Evolutionary conservation across 306 rosid species (phyloP).

Genomic region (Glycine soja): DNA sequence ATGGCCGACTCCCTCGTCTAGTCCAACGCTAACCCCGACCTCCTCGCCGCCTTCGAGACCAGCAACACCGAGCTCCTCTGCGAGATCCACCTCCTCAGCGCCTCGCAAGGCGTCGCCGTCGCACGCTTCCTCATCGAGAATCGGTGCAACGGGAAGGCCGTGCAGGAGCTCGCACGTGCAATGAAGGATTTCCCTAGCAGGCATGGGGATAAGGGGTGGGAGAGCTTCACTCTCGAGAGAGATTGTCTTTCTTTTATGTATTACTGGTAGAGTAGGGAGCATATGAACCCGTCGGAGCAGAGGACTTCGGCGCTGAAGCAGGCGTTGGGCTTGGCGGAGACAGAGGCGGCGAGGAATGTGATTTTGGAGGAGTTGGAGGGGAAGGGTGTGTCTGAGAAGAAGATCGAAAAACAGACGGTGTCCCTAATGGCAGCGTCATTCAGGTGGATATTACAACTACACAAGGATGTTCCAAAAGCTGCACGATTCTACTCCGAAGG

Average conservation of each 20-base stretch:
- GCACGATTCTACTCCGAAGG: conserved; percentile 84
- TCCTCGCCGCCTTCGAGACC: conserved; percentile 58
- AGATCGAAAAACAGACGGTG: neutral
- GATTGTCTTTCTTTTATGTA: conserved; percentile 82
- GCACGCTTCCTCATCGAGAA: conserved; percentile 60
- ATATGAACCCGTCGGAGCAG: conserved; percentile 47
- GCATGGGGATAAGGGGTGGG: conserved; percentile 74
- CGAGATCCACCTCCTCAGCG: conserved; percentile 71
- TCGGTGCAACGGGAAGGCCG: conserved; percentile 55
- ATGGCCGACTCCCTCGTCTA: conserved; percentile 69
- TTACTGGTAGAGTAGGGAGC: conserved; percentile 70
- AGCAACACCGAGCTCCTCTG: conserved; percentile 74
- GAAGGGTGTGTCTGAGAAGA: neutral
- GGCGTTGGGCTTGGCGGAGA: conserved; percentile 59
- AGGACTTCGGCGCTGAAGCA: conserved; percentile 60
- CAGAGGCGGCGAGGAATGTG: conserved; percentile 58
- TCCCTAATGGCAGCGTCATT: conserved; percentile 69
- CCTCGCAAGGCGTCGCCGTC: conserved; percentile 68
- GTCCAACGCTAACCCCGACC: conserved; percentile 57
- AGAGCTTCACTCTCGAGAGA: conserved; percentile 60
- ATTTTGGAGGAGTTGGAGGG: conserved; percentile 48
- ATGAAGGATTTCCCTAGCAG: conserved; percentile 81
- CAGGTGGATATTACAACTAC: conserved; percentile 80
- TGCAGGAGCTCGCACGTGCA: conserved; percentile 77
- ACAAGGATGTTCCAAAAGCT: conserved; percentile 85